Base-by-base conservation (phyloP, 331 rosid genomes). In the Malus hybrid region DNA sequence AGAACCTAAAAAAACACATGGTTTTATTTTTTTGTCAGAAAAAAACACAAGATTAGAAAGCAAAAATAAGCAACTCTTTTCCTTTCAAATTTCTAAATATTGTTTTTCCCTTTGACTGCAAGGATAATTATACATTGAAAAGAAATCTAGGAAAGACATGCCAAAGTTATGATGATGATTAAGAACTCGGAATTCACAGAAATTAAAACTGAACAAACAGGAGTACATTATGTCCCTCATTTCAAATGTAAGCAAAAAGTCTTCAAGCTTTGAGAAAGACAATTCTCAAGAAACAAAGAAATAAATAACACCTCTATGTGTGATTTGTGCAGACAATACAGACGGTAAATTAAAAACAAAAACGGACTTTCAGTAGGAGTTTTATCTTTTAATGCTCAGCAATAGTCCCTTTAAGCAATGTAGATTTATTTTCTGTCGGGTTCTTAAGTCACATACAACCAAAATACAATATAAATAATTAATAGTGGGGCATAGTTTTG, bases 1-100 rank as follows among this genome's bases (percentile, higher is more conserved):
- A 95, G 88, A 83, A 86, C 83, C 99, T 95, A 89, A 79, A 77
- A 60, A 83, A 48, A 63, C 34, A 62, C 14, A 55, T 32, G 29
- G 13, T 54, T 48, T 36, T 36, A 36, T 7, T 36, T 8, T 36
- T 36, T 36, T 36, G 44, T 36, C 44, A 36, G 11, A 80, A 77
- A 60, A 84, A 84, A 48, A 63, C 36, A 62, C 19, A 56, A n/a
- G 29, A 18, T 54, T 36, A 74, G 39, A 73, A 70, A 48, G 10
- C n/a, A 36, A 5, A 55, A 60, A 34, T 16, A 76, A 34, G 12
- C 18, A 20, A 10, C 70, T 42, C 44, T 31, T 28, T 67, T 74
- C 36, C 24, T 5, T 46, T 55, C 52, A 36, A 54, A 4, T 22
- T 15, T 13, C 31, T 19, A 13, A 27, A 57, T 12, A 27, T 7